Percentiles rank a stretch among this genome's conserved stretches.
phyloP scores from a whole-genome alignment of 1,284 basidiomycete genomes.

The Papiliotrema fonsecae region DNA sequence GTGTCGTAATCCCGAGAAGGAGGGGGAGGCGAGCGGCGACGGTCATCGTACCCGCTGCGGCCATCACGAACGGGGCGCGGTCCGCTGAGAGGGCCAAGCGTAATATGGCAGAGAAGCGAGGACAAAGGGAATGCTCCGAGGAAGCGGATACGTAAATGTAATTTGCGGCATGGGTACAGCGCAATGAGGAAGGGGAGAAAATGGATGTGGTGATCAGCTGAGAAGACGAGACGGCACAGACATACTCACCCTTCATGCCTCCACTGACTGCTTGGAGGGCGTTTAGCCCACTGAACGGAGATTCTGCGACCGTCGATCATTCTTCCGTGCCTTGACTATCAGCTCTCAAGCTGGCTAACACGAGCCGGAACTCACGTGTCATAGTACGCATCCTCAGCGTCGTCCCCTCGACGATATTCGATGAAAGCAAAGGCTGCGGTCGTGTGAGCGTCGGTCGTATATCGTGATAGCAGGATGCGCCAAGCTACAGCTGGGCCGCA shows the following conservation, averaged over 20 bases:
- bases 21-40: slow-evolving; percentile 25
- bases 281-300: slow-evolving; percentile 87
- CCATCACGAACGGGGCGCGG: neutral
- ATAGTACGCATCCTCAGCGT: slow-evolving; percentile 84
- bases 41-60: slow-evolving; percentile 22
- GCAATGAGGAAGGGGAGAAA: neutral
- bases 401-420: slow-evolving; percentile 75
- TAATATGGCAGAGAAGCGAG: no score
- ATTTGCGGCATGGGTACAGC: no score
- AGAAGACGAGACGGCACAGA: slow-evolving; percentile 43
- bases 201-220: slow-evolving; percentile 3
- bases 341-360: neutral
- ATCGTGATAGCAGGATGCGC: neutral
- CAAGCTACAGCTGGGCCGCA: no score
- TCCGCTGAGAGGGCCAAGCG: no score
- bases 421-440: slow-evolving; percentile 78
- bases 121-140: no score
- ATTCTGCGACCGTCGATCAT: slow-evolving; percentile 74
- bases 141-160: no score
- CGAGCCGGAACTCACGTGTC: slow-evolving; percentile 66
- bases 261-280: slow-evolving; percentile 81
- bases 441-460: slow-evolving; percentile 14
- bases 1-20: slow-evolving; percentile 26
- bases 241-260: slow-evolving; percentile 58
- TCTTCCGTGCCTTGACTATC: slow-evolving; percentile 66